Evolutionary conservation across 108 stramenopile species (phyloP), one percentile per base, ranked within the genome.

Genomic region (Poteriospumella lacustris): DNA sequence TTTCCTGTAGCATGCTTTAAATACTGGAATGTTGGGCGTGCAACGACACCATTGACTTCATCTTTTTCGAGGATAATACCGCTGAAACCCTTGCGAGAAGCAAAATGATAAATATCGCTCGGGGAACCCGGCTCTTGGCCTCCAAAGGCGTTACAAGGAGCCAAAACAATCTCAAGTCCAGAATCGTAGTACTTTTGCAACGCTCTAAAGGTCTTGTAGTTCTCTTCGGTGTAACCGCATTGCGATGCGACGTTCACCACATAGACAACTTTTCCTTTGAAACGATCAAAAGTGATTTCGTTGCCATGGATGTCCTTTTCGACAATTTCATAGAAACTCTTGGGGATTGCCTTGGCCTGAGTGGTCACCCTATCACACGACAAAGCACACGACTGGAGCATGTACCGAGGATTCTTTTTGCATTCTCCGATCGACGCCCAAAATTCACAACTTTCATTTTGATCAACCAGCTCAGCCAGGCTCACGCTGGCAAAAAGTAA

Each of bases 381-480:
- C 0, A 87, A 85, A n/a, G 89, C 89, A 75, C 91, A 91, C 39
- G 83, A 72, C 29, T 31, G 43, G 52, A 82, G 72, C 89, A 90
- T 91, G 75, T 84, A 92, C 0, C 72, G 67, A 56, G 90, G 89
- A 77, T 93, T 91, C 2, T 42, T 58, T 24, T 85, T 84, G 79
- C 91, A 91, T 80, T 91, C 90, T 0, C 89, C 88, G 29, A 89
- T 76, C 9, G 80, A 81, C 0, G 90, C 86, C 91, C 90, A 91
- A 62, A 85, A 89, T 58, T 79, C 79, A 69, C 93, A 93, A 33
- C n/a, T n/a, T n/a, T n/a, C n/a, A n/a, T n/a, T n/a, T n/a, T n/a
- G n/a, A n/a, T n/a, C n/a, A n/a, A n/a, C n/a, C n/a, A n/a, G n/a
- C n/a, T n/a, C n/a, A n/a, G n/a, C n/a, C n/a, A n/a, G n/a, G n/a